A percentile compares a stretch with the other conserved stretches of the same genome.
These are phyloP conservation scores for Zizania latifolia DNA, from an alignment of 176 grass and related monocot species.

Conservation along the genomic window DNA sequence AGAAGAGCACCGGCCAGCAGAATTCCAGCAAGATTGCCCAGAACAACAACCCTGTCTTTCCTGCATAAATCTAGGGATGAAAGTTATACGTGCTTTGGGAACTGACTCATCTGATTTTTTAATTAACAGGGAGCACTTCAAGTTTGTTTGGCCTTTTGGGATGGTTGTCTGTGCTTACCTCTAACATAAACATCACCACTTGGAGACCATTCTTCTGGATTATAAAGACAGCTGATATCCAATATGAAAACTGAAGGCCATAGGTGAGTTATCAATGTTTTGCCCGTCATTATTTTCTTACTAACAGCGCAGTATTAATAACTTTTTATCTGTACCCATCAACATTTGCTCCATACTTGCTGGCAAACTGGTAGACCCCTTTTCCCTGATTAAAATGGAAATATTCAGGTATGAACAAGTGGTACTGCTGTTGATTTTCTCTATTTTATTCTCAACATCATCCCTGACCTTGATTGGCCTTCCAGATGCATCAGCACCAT, in stretches of 20 bases:
- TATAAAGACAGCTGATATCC: constrained; percentile 13
- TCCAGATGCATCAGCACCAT: constrained; percentile 51
- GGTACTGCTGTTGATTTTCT: neutral
- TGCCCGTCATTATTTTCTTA: neutral
- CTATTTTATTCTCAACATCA: neutral
- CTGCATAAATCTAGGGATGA: constrained; percentile 41
- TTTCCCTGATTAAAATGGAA: constrained; percentile 50
- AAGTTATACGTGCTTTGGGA: neutral
- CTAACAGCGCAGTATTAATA: neutral
- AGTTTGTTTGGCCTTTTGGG: neutral
- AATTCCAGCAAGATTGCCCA: constrained; percentile 73
- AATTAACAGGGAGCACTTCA: neutral
- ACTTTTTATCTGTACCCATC: constrained; percentile 53
- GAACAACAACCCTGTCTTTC: constrained; percentile 73
- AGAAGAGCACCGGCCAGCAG: constrained; percentile 72
- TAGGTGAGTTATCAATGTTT: neutral
- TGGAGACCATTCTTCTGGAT: constrained; percentile 66
- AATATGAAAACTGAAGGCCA: neutral
- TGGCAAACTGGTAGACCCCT: constrained; percentile 65
- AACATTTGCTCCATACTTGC: constrained; percentile 89
- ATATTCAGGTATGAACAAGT: neutral
- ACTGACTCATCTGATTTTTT: neutral
- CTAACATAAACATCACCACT: constrained; percentile 69
- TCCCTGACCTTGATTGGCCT: constrained; percentile 50
- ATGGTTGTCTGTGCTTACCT: constrained; percentile 40